These are phyloP conservation scores for Podospora anserina DNA, from an alignment of 495 filamentous ascomycete genomes.

Conservation along the genomic window DNA sequence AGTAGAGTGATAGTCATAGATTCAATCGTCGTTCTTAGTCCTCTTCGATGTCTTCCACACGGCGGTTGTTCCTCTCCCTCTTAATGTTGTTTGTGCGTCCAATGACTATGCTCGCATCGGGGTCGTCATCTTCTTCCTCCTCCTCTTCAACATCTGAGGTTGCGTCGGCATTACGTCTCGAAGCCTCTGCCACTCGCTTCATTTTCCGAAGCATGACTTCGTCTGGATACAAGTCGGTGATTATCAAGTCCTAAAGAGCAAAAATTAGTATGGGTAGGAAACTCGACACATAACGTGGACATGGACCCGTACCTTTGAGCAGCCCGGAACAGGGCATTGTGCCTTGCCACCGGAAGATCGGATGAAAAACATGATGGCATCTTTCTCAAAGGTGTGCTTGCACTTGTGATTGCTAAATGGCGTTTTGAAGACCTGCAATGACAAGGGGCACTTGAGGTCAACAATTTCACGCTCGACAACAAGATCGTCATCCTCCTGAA, in stretches of 20 bases:
- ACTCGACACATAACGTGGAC: neutral
- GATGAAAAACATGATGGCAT: conserved; percentile 67
- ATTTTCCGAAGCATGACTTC: conserved; percentile 42
- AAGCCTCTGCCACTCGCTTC: conserved; percentile 36
- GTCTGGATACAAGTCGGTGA: conserved; percentile 41
- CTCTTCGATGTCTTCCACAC: conserved; percentile 18
- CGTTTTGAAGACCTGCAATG: conserved; percentile 66
- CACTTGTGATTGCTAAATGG: conserved; percentile 75
- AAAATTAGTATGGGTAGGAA: neutral
- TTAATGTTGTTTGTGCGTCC: conserved; percentile 26
- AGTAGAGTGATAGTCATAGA: neutral
- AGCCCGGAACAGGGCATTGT: conserved; percentile 40
- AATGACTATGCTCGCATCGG: conserved; percentile 27
- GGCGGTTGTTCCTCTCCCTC: conserved; percentile 18
- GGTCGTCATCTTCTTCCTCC: conserved; percentile 12
- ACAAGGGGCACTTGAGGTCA: conserved; percentile 78
- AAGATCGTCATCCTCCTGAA: conserved; percentile 62
- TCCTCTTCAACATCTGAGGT: conserved; percentile 31
- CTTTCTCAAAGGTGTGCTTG: conserved; percentile 77
- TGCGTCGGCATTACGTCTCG: conserved; percentile 27
- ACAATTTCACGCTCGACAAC: conserved; percentile 65
- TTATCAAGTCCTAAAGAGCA: conserved; percentile 32
- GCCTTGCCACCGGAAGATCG: conserved; percentile 23
- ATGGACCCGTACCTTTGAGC: conserved; percentile 37
- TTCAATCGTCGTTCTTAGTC: conserved; percentile 16